Base-by-base conservation (phyloP, 768 basidiomycete species). In the Amanita phalloides region DNA sequence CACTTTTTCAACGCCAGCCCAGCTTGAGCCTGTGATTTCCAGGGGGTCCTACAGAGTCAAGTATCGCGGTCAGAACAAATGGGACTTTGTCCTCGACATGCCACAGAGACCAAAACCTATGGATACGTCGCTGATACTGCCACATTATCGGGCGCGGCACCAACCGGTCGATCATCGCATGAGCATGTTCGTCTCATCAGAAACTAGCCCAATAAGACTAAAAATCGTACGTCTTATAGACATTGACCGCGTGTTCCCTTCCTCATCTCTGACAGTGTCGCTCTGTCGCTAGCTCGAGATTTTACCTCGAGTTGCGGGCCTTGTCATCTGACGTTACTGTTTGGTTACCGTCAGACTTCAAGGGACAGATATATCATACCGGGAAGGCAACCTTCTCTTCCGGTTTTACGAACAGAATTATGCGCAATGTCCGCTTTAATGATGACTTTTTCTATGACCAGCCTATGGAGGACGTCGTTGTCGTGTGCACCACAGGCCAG, bases 321-420 rank as follows among this genome's bases (percentile, higher is more conserved):
- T 68, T 72, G n/a, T 66, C 70, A n/a, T 83, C 87, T 37, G 77
- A 86, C 58, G 75, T 89, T 28, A 86, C 81, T 4, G 65, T 89
- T 53, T 89, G 81, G 79, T 71, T 90, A 17, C 87, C 87, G 11
- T 87, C 85, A 33, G 86, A 90, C 60, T 89, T 89, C 67, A 77
- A 71, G 51, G 87, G 87, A 21, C 76, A 69, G 35, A 84, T 90
- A 36, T 75, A 72, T 58, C 66, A 77, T 57, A 65, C 72, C 11
- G 75, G 76, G 44, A 76, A 69, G 54, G 68, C 74, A 4, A 63
- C 70, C 6, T 82, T 81, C 64, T 90, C 86, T 20, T 73, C 84
- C 7, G 86, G 85, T 38, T 89, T 90, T 66, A 65, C 78, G 48
- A 87, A 88, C 64, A 77, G 77, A 54, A 80, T 90, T 51, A 66